Evolutionary conservation across 2,329 filamentous ascomycete species (phyloP).

Genomic region (Gliomastix tumulicola): DNA sequence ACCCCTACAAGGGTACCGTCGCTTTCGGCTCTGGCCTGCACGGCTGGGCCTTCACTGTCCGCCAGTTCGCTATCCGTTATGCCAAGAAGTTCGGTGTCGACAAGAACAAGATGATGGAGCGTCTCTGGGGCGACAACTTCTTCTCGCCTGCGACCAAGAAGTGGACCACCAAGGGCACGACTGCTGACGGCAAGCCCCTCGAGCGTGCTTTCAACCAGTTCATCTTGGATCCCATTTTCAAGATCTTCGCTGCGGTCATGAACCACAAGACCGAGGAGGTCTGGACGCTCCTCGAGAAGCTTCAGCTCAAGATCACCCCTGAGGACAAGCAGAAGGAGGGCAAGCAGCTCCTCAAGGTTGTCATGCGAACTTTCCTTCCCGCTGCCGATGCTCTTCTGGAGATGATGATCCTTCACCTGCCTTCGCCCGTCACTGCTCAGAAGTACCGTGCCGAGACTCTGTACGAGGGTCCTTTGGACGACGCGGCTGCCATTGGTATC

Average conservation of each 20-base stretch:
- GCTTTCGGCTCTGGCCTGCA: conserved; percentile 99
- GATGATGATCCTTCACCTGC: conserved; percentile 99
- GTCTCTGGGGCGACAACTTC: conserved; percentile 99
- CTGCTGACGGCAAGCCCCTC: conserved; percentile 77
- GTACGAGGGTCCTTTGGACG: conserved; percentile 94
- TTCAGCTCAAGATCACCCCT: conserved; percentile 79
- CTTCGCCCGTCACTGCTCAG: conserved; percentile 92
- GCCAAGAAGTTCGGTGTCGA: conserved; percentile 99
- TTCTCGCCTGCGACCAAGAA: conserved; percentile 99
- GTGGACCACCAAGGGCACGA: conserved; percentile 90
- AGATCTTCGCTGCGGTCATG: conserved; percentile 93
- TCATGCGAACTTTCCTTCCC: conserved; percentile 98
- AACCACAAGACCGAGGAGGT: conserved; percentile 98
- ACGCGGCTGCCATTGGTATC: conserved; percentile 91
- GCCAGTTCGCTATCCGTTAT: conserved; percentile 93
- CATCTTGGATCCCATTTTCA: conserved; percentile 99
- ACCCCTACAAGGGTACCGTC: conserved; percentile 95
- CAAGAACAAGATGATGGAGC: conserved; percentile 99
- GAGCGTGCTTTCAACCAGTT: conserved; percentile 99
- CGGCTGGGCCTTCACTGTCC: conserved; percentile 99
- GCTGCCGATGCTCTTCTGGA: conserved; percentile 96
- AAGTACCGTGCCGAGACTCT: conserved; percentile 97
- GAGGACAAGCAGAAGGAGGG: conserved; percentile 93
- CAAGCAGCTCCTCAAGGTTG: conserved; percentile 94
- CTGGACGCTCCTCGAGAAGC: conserved; percentile 77